These are phyloP conservation scores for Phanerochaete carnosa DNA, from an alignment of 768 basidiomycete species.

Conservation along the genomic window DNA sequence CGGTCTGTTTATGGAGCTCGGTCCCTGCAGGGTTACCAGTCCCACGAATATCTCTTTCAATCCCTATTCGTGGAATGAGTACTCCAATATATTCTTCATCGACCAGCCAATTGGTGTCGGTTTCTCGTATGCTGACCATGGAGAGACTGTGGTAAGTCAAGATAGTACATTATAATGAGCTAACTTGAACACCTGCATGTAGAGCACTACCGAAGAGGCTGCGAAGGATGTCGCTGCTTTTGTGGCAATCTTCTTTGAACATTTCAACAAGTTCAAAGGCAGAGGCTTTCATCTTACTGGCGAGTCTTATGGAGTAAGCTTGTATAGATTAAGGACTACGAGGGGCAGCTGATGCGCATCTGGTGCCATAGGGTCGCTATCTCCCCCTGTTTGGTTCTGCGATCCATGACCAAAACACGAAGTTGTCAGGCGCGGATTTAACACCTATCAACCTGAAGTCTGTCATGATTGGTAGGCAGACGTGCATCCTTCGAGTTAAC, in stretches of 20 bases:
- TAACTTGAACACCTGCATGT: neutral
- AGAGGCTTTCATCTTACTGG: conserved; percentile 38
- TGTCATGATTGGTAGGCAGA: conserved; percentile 44
- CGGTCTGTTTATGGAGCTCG: conserved; percentile 46
- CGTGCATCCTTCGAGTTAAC: too few species aligned
- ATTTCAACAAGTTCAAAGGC: conserved; percentile 65
- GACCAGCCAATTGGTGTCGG: conserved; percentile 33
- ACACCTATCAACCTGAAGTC: conserved; percentile 48
- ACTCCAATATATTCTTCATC: conserved; percentile 50
- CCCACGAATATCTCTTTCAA: conserved; percentile 47
- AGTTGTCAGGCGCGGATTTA: conserved; percentile 38
- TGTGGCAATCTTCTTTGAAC: conserved; percentile 65
- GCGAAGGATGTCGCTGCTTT: conserved; percentile 68
- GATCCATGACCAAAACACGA: conserved; percentile 45
- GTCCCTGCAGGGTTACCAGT: conserved; percentile 63
- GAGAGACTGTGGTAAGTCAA: conserved; percentile 45
- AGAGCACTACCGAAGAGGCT: conserved; percentile 63
- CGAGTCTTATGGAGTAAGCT: conserved; percentile 47
- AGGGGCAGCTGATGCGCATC: neutral
- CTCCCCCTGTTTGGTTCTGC: conserved; percentile 46
- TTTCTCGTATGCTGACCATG: conserved; percentile 46
- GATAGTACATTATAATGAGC: neutral
- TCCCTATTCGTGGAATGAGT: conserved; percentile 60
- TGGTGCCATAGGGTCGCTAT: conserved; percentile 40
- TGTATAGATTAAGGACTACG: conserved; percentile 37